Base-by-base conservation (phyloP, 2,329 filamentous ascomycete species). In the Keithomyces neogunnii region DNA sequence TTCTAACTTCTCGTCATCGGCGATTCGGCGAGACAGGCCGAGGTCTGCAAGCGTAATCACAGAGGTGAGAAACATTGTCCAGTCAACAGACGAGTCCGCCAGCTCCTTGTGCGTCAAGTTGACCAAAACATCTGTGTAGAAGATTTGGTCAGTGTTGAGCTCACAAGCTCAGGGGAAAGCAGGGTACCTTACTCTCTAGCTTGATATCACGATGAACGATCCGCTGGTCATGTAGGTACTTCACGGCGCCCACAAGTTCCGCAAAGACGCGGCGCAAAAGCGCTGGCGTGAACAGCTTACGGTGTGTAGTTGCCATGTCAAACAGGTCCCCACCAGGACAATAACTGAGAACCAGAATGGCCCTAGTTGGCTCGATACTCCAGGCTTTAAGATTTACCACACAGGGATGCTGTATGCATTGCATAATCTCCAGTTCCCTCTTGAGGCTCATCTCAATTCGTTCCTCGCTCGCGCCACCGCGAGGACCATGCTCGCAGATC, bases 171-270 rank as follows among this genome's bases (percentile, higher is more conserved):
- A 39, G 36, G 6, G 4, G n/a, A 4, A 7, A 11, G 26, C 11
- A 44, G 40, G n/a, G 19, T 7, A 10, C 76, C 84, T 70, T 78
- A 93, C 88, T 80, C 75, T 99, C 93, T 53, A 99, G 84, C 72
- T 99, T 99, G 69, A 99, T 95, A 68, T 99, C 93, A 54, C 93
- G 84, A 66, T 99, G 93, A 50, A 97, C 92, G 64, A 99, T 96
- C 59, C 82, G 85, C 60, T 88, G 76, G 50, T 81, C 75, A 68
- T 99, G 93, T 47, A 99, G 74, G 71, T 97, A 96, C 52, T 78
- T 80, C 36, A 95, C 85, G 0, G 92, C 93, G 55, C 81, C 84
- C 29, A 97, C 84, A 56, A 97, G 69, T 67, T 99, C 93, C 11
- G 91, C 79, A 67, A 96, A 96, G 51, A 97, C 90, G 48, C 93